Base-by-base conservation (phyloP, 2,329 filamentous ascomycete genomes). In the Teratosphaeriaceae sp. region DNA sequence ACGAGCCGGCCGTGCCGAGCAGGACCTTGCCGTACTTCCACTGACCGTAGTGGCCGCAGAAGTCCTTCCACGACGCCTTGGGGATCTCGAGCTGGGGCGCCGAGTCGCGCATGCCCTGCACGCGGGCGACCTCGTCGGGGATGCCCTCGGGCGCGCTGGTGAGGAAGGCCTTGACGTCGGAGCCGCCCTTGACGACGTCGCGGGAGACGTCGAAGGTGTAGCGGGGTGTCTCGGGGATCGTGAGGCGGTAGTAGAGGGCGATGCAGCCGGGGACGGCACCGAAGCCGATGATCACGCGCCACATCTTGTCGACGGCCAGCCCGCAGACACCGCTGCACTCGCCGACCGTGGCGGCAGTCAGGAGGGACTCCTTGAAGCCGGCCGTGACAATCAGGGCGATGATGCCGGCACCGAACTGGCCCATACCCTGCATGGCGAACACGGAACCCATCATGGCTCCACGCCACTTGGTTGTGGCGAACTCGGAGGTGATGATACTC, bases 1-100 rank as follows among this genome's bases (percentile, higher is more conserved):
- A 94, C 2, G 85, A 90, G 30, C 83, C 82, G 12, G 85, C 84
- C 11, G 85, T 90, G n/a, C 85, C 85, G 31, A 88, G 69, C 0
- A 88, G 76, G 13, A 88, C 74, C 59, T 81, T 79, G 42, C 75
- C 79, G 60, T 90, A 82, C 68, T 80, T 84, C 72, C 76, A 79
- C 58, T 82, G 76, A 45, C 71, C 62, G 64, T 88, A 90, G 68
- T 90, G 82, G 24, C 63, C 64, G 64, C 70, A 61, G 68, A 92
- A 92, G 65, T 94, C 87, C 16, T 56, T 50, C 72, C 77, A 86
- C 51, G 80, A 80, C 27, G 85, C 83, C 69, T 85, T 83, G 51
- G 80, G 82, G 0, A 84, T 69, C 33, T 77, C 70, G 50, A 87
- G 73, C 45, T 74, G 64, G 39, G 71, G 65, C 42, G 72, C 63